These are phyloP conservation scores for Wallacemonas sp. DNA, from an alignment of 208 protist genomes.

Conservation along the genomic window DNA sequence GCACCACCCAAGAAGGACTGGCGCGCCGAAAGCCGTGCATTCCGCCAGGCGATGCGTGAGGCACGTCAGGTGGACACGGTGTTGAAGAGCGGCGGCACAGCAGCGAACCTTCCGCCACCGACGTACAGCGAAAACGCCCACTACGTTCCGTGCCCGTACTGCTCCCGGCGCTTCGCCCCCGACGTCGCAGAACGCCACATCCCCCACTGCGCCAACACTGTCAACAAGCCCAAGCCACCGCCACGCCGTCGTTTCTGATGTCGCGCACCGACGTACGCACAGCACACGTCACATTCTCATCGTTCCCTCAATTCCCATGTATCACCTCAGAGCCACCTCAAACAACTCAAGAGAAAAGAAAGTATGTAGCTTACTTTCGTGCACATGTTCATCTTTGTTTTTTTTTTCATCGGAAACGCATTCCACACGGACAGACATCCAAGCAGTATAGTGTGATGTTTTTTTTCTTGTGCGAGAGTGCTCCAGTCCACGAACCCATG, in stretches of 20 bases:
- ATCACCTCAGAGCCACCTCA: too few species aligned
- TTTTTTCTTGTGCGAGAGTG: neutral
- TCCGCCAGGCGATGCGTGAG: conserved; percentile 73
- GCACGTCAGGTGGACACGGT: conserved; percentile 78
- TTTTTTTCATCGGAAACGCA: too few species aligned
- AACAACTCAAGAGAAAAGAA: too few species aligned
- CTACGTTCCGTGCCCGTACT: conserved; percentile 88
- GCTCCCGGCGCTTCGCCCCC: conserved; percentile 77
- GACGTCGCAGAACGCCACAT: conserved; percentile 88
- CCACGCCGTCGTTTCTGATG: conserved; percentile 50
- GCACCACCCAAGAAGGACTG: conserved; percentile 70
- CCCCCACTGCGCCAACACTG: conserved; percentile 76
- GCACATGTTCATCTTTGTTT: too few species aligned
- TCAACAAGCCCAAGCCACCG: conserved; percentile 84
- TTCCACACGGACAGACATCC: neutral
- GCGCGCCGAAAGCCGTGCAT: conserved; percentile 80
- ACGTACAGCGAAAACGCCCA: conserved; percentile 86
- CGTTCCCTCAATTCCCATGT: too few species aligned
- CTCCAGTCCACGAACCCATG: too few species aligned
- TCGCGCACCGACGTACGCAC: too few species aligned
- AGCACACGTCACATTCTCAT: too few species aligned
- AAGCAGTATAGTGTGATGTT: neutral
- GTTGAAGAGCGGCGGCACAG: conserved; percentile 70
- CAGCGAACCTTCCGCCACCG: conserved; percentile 81
- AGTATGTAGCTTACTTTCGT: too few species aligned